Evolutionary conservation across 1,284 basidiomycete genomes (phyloP).

Genomic region (Chalciporus sp.): DNA sequence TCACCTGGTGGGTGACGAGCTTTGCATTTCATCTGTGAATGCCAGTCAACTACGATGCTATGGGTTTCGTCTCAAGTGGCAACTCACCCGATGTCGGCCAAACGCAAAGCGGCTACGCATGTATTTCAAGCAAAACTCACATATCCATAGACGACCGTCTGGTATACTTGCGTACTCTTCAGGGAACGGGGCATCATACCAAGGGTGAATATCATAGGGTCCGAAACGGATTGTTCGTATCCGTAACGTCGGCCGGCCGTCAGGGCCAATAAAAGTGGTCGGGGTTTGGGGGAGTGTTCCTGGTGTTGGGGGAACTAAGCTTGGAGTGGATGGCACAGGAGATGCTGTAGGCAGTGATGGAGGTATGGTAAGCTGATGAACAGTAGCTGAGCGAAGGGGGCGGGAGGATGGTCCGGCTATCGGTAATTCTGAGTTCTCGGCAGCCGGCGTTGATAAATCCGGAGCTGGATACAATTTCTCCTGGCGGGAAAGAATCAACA

Average conservation of each 20-base stretch:
- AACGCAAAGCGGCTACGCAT: slow-evolving; percentile 95
- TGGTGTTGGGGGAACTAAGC: slow-evolving; percentile 38
- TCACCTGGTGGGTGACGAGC: slow-evolving; percentile 94
- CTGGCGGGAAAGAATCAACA: slow-evolving; percentile 37
- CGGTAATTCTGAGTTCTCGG: slow-evolving; percentile 44
- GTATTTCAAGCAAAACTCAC: slow-evolving; percentile 98
- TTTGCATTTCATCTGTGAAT: slow-evolving; percentile 87
- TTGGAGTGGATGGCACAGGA: slow-evolving; percentile 44
- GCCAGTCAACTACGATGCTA: slow-evolving; percentile 20
- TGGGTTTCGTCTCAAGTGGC: slow-evolving; percentile 1
- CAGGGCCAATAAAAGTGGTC: slow-evolving; percentile 24
- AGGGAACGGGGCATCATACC: slow-evolving; percentile 99
- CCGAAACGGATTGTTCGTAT: slow-evolving; percentile 93
- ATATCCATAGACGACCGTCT: slow-evolving; percentile 94
- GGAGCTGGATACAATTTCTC: slow-evolving; percentile 53
- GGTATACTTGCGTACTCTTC: slow-evolving; percentile 96
- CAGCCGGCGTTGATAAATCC: slow-evolving; percentile 35
- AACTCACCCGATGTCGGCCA: slow-evolving; percentile 79
- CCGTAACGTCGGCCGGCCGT: slow-evolving; percentile 51
- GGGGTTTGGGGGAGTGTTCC: slow-evolving; percentile 33
- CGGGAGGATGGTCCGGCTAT: slow-evolving; percentile 61
- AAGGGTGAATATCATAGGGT: slow-evolving; percentile 94
- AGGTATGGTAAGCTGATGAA: slow-evolving; percentile 42
- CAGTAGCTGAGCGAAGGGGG: slow-evolving; percentile 60
- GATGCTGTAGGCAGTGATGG: slow-evolving; percentile 30